Evolutionary conservation across 2,329 filamentous ascomycete genomes (phyloP).

Genomic region (Microsporum canis): DNA sequence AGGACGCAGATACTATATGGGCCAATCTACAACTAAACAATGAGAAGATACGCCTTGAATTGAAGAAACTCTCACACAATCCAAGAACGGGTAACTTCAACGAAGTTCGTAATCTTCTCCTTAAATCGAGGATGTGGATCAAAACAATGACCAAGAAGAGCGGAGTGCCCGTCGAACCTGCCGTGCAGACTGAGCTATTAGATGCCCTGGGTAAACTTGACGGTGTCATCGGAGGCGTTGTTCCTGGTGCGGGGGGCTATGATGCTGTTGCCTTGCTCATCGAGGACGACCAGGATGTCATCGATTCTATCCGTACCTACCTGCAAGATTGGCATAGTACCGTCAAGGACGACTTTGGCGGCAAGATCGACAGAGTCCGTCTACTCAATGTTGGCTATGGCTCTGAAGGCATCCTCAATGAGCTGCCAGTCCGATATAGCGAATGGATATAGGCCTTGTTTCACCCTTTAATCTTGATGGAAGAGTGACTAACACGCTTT

Average conservation of each 20-base stretch:
- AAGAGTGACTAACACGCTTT: neutral
- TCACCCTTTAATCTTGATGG: neutral
- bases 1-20: slow-evolving; percentile 62
- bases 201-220: slow-evolving; percentile 60
- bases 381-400: slow-evolving; percentile 37
- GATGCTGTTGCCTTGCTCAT: slow-evolving; percentile 79
- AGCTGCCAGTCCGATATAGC: slow-evolving; percentile 22
- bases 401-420: slow-evolving; percentile 35
- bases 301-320: slow-evolving; percentile 49
- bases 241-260: slow-evolving; percentile 86
- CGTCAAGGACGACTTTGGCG: slow-evolving; percentile 34
- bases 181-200: slow-evolving; percentile 70
- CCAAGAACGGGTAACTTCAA: slow-evolving; percentile 34
- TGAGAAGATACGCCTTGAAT: slow-evolving; percentile 53
- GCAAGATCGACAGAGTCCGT: slow-evolving; percentile 35
- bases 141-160: slow-evolving; percentile 63
- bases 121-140: slow-evolving; percentile 49
- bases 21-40: slow-evolving; percentile 62
- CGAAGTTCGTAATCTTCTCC: slow-evolving; percentile 43
- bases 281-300: slow-evolving; percentile 56
- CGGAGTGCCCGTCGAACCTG: slow-evolving; percentile 78
- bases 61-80: slow-evolving; percentile 44
- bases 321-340: slow-evolving; percentile 53
- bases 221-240: slow-evolving; percentile 81
- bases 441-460: slow-evolving; percentile 9